A percentile compares a stretch with the other conserved stretches of the same genome.
These are phyloP conservation scores for Tuber magnatum DNA, from an alignment of 495 filamentous ascomycete genomes.

Conservation along the genomic window DNA sequence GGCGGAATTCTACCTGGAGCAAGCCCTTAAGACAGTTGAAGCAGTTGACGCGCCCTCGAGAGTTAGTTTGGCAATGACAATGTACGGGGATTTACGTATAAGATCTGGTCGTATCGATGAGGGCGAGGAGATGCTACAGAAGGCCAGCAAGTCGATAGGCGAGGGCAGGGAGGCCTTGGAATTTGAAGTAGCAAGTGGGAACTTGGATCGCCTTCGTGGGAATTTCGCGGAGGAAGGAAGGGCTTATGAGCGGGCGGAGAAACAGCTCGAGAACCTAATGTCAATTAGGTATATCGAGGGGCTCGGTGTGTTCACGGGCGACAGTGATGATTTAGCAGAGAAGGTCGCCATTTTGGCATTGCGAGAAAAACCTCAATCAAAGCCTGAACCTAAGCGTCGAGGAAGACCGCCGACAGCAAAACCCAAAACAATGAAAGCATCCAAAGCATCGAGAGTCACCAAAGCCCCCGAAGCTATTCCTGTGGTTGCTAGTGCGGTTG, in stretches of 20 bases:
- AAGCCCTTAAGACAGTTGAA: conserved; percentile 70
- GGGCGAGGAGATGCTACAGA: conserved; percentile 54
- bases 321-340: conserved; percentile 18
- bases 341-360: conserved; percentile 37
- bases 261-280: conserved; percentile 27
- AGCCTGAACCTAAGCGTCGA: conserved; percentile 31
- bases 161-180: conserved; percentile 47
- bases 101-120: conserved; percentile 56
- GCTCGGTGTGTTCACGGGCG: conserved; percentile 14
- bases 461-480: conserved; percentile 38
- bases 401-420: conserved; percentile 10
- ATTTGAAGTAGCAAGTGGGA: conserved; percentile 45
- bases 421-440: conserved; percentile 35
- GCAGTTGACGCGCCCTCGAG: conserved; percentile 58
- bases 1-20: conserved; percentile 79
- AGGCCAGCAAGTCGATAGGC: conserved; percentile 46
- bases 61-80: conserved; percentile 49
- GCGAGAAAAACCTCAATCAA: conserved; percentile 43
- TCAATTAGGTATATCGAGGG: conserved; percentile 27
- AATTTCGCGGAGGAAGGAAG: conserved; percentile 39
- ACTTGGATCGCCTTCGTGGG: conserved; percentile 29
- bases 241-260: conserved; percentile 40
- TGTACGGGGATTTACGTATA: conserved; percentile 59
- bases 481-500: conserved; percentile 21
- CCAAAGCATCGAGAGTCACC: conserved; percentile 34